phyloP scores from a whole-genome alignment of 768 basidiomycete species.

The Nidula microcarpa region DNA sequence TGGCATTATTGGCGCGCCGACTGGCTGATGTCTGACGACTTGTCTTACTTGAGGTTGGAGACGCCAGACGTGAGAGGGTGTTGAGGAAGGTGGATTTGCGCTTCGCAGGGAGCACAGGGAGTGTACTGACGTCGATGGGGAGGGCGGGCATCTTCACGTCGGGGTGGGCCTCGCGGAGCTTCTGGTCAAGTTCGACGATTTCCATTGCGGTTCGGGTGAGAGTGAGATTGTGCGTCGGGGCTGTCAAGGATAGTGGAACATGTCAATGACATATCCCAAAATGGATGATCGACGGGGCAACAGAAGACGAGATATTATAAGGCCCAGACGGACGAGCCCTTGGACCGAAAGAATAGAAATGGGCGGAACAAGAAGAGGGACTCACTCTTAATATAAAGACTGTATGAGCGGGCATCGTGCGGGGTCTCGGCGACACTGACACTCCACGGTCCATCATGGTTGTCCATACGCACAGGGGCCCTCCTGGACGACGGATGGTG shows the following conservation, averaged over 20 bases:
- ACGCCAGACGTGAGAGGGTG: constrained; percentile 80
- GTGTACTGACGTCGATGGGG: constrained; percentile 53
- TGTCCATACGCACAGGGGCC: constrained; percentile 61
- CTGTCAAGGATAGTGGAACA: constrained; percentile 30
- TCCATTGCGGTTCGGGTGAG: constrained; percentile 76
- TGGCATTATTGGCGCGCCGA: constrained; percentile 30
- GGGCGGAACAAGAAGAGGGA: constrained; percentile 14
- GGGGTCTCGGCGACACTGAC: constrained; percentile 87
- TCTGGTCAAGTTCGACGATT: constrained; percentile 77
- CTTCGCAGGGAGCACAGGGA: constrained; percentile 55
- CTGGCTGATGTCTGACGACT: constrained; percentile 29
- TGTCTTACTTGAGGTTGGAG: constrained; percentile 60
- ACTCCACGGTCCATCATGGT: constrained; percentile 81
- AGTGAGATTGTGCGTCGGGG: constrained; percentile 87
- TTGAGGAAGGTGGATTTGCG: constrained; percentile 84
- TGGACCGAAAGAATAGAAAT: too few relatives aligned
- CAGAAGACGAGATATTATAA: not conserved
- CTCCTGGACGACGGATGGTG: constrained; percentile 37
- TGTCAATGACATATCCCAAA: not conserved
- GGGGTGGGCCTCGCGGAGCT: constrained; percentile 67
- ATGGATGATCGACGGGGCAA: not conserved
- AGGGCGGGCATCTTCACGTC: constrained; percentile 54
- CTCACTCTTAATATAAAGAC: constrained; percentile 90
- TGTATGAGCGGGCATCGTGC: constrained; percentile 69
- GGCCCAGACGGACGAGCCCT: too few relatives aligned